Percentiles rank a stretch among this genome's conserved stretches.
phyloP scores from a whole-genome alignment of 192 early-diverging fungal genomes.

The Thamnidium elegans region DNA sequence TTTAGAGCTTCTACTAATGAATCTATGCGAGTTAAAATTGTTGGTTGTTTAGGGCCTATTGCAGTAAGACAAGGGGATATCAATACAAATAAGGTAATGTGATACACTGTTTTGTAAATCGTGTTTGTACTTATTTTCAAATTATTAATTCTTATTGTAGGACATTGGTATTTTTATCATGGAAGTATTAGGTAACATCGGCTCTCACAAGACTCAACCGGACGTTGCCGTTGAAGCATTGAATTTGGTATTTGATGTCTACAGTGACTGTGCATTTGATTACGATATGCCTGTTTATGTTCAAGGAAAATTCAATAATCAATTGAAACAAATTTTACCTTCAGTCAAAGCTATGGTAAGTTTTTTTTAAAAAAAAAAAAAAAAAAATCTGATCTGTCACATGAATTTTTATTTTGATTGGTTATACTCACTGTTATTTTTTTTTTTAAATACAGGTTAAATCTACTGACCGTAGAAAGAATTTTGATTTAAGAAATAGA shows the following conservation, averaged over 20 bases:
- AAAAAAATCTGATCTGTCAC: neutral
- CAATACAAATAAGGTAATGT: conserved; percentile 59
- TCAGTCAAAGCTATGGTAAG: conserved; percentile 50
- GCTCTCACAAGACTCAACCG: conserved; percentile 23
- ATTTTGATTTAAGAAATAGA: conserved; percentile 66
- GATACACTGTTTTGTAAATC: neutral
- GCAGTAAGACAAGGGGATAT: conserved; percentile 67
- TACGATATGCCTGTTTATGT: conserved; percentile 88
- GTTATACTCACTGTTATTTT: neutral
- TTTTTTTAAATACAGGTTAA: conserved; percentile 35
- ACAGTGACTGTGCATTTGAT: conserved; percentile 76
- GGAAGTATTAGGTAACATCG: conserved; percentile 37
- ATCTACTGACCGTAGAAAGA: conserved; percentile 68
- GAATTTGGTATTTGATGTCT: conserved; percentile 87
- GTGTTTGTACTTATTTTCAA: neutral
- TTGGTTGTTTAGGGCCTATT: conserved; percentile 74
- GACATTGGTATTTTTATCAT: conserved; percentile 68
- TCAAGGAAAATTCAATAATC: conserved; percentile 54
- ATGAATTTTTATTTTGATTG: conserved; percentile 3
- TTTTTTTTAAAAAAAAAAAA: conserved; percentile 14
- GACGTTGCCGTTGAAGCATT: conserved; percentile 69
- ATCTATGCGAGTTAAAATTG: conserved; percentile 60
- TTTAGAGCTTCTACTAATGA: conserved; percentile 41
- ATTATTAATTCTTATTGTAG: conserved; percentile 31
- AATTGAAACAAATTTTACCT: conserved; percentile 52